Evolutionary conservation across 1,139 yeast genomes (phyloP).

Genomic region (Yamadazyma blattariae): DNA sequence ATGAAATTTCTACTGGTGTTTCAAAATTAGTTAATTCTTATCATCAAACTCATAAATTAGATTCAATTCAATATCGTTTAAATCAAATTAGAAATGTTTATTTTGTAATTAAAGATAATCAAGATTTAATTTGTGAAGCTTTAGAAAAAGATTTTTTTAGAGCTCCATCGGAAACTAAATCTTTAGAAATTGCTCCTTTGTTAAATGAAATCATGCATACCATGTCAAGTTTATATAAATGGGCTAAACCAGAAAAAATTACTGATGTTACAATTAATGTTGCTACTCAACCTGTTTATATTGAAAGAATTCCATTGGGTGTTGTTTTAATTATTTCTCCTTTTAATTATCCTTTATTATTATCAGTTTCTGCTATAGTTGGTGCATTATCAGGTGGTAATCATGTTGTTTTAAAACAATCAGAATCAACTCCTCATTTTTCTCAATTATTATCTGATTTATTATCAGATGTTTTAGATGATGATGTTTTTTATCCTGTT

Average conservation of each 20-base stretch:
- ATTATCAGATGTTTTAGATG: conserved; percentile 53
- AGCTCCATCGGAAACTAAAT: conserved; percentile 55
- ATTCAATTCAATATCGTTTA: conserved; percentile 55
- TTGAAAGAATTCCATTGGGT: conserved; percentile 74
- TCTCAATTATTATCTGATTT: conserved; percentile 54
- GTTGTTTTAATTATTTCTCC: conserved; percentile 76
- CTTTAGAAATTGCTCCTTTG: conserved; percentile 53
- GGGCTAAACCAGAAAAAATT: conserved; percentile 58
- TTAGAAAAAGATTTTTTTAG: conserved; percentile 66
- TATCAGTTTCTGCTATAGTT: conserved; percentile 64
- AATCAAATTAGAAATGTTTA: conserved; percentile 67
- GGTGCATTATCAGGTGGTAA: conserved; percentile 92
- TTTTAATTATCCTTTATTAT: conserved; percentile 78
- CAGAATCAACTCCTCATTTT: conserved; percentile 70
- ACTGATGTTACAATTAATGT: conserved; percentile 44
- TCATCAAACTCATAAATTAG: conserved; percentile 46
- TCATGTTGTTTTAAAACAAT: conserved; percentile 74
- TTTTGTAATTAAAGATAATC: conserved; percentile 62
- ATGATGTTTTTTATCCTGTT: conserved; percentile 57
- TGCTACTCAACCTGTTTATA: conserved; percentile 44
- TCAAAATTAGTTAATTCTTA: conserved; percentile 40
- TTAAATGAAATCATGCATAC: conserved; percentile 58
- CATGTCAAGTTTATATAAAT: conserved; percentile 56
- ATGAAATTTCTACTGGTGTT: conserved; percentile 50
- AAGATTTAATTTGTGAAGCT: conserved; percentile 54